Conservation (phyloP, 192 early-diverging fungal species). For the Chytriomyces sp. region DNA sequence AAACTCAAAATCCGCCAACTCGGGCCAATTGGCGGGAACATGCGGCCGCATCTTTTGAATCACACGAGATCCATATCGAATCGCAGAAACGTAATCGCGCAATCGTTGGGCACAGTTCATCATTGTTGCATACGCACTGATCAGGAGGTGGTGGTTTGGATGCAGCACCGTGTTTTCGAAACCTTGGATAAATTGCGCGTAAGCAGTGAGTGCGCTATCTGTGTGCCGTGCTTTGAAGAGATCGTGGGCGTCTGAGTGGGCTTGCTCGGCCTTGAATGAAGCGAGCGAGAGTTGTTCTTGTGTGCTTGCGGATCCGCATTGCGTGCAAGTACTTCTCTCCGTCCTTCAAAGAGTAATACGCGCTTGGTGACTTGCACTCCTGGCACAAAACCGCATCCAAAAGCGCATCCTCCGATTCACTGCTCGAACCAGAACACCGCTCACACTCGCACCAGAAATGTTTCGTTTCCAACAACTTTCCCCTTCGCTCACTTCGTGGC, state of each 20-base stretch:
- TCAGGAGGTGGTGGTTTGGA: constrained; percentile 52
- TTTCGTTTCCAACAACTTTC: constrained; percentile 66
- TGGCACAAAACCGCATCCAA: constrained; percentile 21
- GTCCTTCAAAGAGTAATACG: neutral
- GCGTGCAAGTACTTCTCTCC: neutral
- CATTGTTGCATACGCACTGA: constrained; percentile 47
- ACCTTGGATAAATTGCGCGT: constrained; percentile 50
- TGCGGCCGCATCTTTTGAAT: constrained; percentile 52
- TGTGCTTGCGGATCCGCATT: neutral
- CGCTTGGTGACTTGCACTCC: constrained; percentile 34
- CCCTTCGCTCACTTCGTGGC: constrained; percentile 71
- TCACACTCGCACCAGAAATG: constrained; percentile 81
- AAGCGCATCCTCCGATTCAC: constrained; percentile 43
- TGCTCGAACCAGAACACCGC: constrained; percentile 51
- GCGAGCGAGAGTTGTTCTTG: neutral
- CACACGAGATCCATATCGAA: constrained; percentile 38
- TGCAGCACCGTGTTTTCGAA: constrained; percentile 44
- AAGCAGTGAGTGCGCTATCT: constrained; percentile 47
- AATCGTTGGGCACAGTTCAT: constrained; percentile 41
- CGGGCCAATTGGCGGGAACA: constrained; percentile 64
- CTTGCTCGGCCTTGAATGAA: neutral
- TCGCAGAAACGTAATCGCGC: constrained; percentile 41
- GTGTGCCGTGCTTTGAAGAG: constrained; percentile 59
- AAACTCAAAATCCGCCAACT: constrained; percentile 63
- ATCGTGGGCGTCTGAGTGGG: constrained; percentile 42